Evolutionary conservation across 805 yeast genomes (phyloP), one percentile per base, ranked within the genome.

Genomic region (Wickerhamiella hasegawae): DNA sequence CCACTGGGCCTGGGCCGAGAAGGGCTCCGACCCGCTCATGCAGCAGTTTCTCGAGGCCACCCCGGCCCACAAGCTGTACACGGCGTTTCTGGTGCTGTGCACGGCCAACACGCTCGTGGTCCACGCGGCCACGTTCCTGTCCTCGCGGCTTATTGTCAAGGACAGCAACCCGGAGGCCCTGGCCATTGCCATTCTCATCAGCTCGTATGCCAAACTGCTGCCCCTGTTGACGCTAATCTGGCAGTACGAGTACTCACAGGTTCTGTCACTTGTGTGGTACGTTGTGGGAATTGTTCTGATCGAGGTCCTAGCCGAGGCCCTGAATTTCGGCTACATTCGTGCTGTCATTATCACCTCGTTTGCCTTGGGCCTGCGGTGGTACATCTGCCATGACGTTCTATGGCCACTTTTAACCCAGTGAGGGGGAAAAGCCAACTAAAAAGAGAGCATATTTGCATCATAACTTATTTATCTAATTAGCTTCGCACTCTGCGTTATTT

Each of bases 171-270:
- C 62, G 28, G 57, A 55, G 30, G 56, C 67, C 12, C 53, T 85
- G 14, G 66, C 83, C 1, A 65, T 75, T 8, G 77, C 94, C 0
- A 65, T 84, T 1, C 51, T 85, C 31, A 66, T 84, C 4, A 75
- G 96, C 0, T 73, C 82, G 30, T 72, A 81, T 1, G 76, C 87
- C 27, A 82, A 79, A 49, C 62, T 87, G 17, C 76, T 87, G 42
- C 98, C 98, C 0, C 77, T 90, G 15, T 63, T 90, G 23, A 87
- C 87, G 85, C 62, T 90, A 22, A 87, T 90, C 24, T 90, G 99
- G 99, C 90, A 94, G 1, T 90, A 90, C 49, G 95, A 90, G 50
- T 69, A 79, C n/a, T 63, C 76, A 1, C 63, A 77, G 3, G 76
- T 78, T 0, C 66, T 73, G 16, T 59, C 62, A 4, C 58, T 73